phyloP scores from a whole-genome alignment of 2,329 filamentous ascomycete genomes.

The Epichloe typhina region DNA sequence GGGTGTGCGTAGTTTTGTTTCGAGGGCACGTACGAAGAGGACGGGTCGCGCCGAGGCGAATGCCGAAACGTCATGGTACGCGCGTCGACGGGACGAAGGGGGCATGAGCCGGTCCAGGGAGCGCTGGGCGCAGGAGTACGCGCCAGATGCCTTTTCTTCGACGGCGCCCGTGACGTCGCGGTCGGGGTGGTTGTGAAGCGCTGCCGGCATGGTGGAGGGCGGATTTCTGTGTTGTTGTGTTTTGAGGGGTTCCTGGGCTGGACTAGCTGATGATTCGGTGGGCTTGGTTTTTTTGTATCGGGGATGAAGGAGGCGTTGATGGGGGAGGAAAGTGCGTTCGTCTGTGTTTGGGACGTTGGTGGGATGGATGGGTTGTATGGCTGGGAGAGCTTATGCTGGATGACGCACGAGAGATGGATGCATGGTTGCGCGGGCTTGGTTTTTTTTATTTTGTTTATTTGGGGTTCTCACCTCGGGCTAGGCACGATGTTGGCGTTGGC shows the following conservation, averaged over 20 bases:
- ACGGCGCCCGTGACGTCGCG: no score
- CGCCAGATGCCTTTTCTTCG: slow-evolving; percentile 10
- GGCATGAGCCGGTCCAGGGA: slow-evolving; percentile 40
- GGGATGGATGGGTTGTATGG: background rate
- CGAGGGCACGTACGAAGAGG: slow-evolving; percentile 43
- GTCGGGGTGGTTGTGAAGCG: background rate
- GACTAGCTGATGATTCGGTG: background rate
- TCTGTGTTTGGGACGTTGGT: background rate
- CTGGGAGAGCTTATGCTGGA: background rate
- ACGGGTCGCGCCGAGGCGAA: slow-evolving; percentile 55
- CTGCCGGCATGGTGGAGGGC: slow-evolving; percentile 1
- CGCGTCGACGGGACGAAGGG: slow-evolving; percentile 44
- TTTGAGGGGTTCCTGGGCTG: background rate
- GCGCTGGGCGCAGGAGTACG: slow-evolving; percentile 28
- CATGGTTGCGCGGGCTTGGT: background rate
- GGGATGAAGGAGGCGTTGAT: no score
- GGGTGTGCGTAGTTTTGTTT: no score
- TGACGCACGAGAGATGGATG: slow-evolving; percentile 1
- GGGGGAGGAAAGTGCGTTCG: no score
- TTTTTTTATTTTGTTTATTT: background rate
- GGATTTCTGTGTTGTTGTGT: background rate
- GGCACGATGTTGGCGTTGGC: no score
- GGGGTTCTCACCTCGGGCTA: no score
- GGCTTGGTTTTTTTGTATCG: no score
- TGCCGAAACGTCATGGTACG: slow-evolving; percentile 36